Evolutionary conservation across 2,329 filamentous ascomycete species (phyloP), one percentile per base, ranked within the genome.

Genomic region (Polytolypa hystricis): DNA sequence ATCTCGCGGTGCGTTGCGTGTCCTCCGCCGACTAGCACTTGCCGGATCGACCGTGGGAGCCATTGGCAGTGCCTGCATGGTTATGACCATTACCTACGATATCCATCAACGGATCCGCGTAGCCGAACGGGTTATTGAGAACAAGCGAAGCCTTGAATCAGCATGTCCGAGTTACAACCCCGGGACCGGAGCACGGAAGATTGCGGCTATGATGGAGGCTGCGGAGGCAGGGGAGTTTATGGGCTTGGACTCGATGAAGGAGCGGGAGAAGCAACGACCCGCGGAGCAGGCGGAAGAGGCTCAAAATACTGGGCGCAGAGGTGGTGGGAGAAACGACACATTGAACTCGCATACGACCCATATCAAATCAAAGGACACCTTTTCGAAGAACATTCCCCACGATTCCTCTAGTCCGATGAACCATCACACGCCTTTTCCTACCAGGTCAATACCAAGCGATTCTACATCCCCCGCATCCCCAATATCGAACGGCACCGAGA

Each of bases 1-100:
- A 16, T 66, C 63, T 16, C 61, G 60, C 41, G 62, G 62, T 51
- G 61, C 62, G 29, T 53, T 66, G 14, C 60, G 61, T 41, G 56
- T 58, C 8, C 56, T 57, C 48, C 60, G 44, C 52, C 61, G 47
- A n/a, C 30, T 58, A 29, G 53, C 55, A n/a, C 42, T 55, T 10
- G 51, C 52, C 12, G 48, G 50, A 25, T 46, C 52, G 10, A 49
- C 52, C 2, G 52, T 62, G 16, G 48, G 47, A 17, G 45, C 45
- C n/a, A 38, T 53, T 31, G 59, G 61, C 6, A 54, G 61, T 25
- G 53, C 58, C 30, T 65, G 61, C 38, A 55, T 59, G 2, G 51
- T 62, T 31, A 59, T 57, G 30, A 57, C 53, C 9, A 48, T 66
- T 19, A 58, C 59, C 14, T 64, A 64, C 47, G 60, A 66, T 43